A percentile compares a stretch with the other conserved stretches of the same genome.
Conservation (phyloP, 2,329 filamentous ascomycete species). For the Akanthomyces uredinophilus region DNA sequence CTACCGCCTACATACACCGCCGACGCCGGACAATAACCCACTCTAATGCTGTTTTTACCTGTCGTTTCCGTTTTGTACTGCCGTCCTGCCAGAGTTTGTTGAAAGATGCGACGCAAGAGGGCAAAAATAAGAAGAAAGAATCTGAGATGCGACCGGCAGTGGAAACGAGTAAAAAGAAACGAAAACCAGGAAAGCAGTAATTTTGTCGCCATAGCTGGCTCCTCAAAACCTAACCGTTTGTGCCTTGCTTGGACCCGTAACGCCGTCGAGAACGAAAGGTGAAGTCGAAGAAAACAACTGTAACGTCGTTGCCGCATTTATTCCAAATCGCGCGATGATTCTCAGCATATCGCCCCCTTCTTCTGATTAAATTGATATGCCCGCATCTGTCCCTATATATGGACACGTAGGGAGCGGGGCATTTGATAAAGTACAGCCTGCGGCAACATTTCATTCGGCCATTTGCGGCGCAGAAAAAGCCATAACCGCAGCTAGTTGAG, state of each 20-base stretch:
- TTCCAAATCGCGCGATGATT: neutral
- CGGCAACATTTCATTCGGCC: neutral
- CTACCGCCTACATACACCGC: neutral
- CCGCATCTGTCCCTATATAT: neutral
- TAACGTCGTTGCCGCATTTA: neutral
- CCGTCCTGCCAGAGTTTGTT: neutral
- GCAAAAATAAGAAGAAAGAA: neutral
- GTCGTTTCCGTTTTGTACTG: neutral
- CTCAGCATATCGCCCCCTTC: neutral
- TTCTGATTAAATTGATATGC: neutral
- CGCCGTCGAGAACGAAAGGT: conserved; percentile 1
- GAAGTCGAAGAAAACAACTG: neutral
- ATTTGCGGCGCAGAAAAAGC: neutral
- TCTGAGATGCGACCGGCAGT: neutral
- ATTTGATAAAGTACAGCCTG: conserved; percentile 1
- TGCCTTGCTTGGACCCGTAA: conserved; percentile 5
- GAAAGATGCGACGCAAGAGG: neutral
- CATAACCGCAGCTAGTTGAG: conserved; percentile 65
- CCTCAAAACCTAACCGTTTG: neutral
- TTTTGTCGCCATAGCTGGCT: neutral
- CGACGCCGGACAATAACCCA: neutral
- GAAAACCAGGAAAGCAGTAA: neutral
- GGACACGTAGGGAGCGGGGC: neutral
- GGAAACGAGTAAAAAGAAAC: neutral
- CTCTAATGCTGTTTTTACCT: conserved; percentile 3